Conservation (phyloP, 371 early-diverging fungal species). For the Zychaea mexicana region DNA sequence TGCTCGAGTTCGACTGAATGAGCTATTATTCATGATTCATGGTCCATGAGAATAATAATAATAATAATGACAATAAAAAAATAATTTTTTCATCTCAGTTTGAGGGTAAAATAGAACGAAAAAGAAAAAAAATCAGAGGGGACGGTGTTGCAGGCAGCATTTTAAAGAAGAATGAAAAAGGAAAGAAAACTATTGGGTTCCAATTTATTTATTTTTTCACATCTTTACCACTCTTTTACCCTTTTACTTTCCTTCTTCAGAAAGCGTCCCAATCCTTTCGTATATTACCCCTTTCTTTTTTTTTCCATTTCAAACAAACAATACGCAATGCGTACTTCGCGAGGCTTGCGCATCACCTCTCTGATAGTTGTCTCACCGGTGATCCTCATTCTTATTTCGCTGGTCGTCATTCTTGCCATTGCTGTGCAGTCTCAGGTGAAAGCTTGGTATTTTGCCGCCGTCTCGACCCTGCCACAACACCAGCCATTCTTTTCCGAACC, state of each 20-base stretch:
- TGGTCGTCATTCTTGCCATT: slow-evolving; percentile 17
- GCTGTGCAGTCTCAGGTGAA: slow-evolving; percentile 18
- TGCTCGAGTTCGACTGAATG: neutral
- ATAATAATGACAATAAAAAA: neutral
- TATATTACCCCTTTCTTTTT: neutral
- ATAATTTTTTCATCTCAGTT: neutral
- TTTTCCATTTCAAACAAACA: neutral
- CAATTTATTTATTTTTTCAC: neutral
- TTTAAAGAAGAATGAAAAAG: neutral
- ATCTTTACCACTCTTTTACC: neutral
- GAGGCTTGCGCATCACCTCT: slow-evolving; percentile 21
- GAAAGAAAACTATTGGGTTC: neutral
- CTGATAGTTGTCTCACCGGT: slow-evolving; percentile 22
- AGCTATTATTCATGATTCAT: no score
- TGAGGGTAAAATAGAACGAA: neutral
- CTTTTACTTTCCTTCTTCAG: neutral
- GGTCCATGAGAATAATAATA: neutral
- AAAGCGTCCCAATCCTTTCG: neutral
- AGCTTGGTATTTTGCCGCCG: slow-evolving; percentile 5
- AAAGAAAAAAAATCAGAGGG: neutral
- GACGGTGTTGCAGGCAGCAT: neutral
- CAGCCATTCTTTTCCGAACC: neutral
- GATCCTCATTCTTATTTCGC: slow-evolving; percentile 20
- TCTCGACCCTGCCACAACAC: neutral
- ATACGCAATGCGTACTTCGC: slow-evolving; percentile 13